These are phyloP conservation scores for Podaxis sp. DNA, from an alignment of 768 basidiomycete species.

Conservation along the genomic window DNA sequence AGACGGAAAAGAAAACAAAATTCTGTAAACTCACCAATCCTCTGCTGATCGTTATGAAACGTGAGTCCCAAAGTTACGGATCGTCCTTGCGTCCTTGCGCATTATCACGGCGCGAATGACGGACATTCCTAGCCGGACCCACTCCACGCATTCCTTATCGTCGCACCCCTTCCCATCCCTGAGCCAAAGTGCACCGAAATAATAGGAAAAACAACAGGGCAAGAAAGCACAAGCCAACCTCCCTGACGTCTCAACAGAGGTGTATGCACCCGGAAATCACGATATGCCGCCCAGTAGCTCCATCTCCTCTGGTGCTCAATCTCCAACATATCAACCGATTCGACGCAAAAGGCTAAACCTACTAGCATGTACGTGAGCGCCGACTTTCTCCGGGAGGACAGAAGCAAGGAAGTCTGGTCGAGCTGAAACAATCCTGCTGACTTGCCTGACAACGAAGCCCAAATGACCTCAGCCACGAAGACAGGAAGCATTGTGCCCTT, in stretches of 20 bases:
- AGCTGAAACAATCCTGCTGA: not conserved
- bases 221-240: not conserved
- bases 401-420: not conserved
- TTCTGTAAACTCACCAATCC: not conserved
- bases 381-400: not conserved
- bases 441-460: not conserved
- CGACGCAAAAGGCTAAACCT: not conserved
- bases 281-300: not conserved
- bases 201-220: not conserved
- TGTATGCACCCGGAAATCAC: not conserved
- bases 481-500: not conserved
- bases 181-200: not conserved
- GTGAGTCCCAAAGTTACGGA: not conserved
- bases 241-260: too few species aligned
- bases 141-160: not conserved
- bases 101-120: not conserved
- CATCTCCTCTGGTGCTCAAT: not conserved
- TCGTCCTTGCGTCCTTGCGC: not conserved
- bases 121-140: not conserved
- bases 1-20: not conserved
- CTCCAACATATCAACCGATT: slow-evolving; percentile 1
- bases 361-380: slow-evolving; percentile 3
- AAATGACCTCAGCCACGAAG: not conserved
- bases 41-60: not conserved
- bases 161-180: not conserved